Conservation (phyloP, 345 rosid species). For the Erysimum cheiranthoides region DNA sequence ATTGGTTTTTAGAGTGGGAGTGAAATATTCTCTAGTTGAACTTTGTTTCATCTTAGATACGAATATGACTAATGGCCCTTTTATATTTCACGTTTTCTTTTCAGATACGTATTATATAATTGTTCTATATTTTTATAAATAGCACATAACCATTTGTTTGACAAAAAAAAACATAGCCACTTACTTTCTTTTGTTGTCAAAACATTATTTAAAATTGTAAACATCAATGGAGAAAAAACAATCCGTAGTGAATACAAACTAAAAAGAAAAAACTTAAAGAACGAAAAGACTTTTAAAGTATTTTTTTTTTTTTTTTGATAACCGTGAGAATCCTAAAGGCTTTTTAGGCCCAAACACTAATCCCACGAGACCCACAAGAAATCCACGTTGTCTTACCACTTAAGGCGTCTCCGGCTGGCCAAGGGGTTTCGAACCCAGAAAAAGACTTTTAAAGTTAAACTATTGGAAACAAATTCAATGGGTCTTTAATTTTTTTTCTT, state of each 20-base stretch:
- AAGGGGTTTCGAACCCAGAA: no score
- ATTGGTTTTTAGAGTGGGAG: constrained; percentile 4
- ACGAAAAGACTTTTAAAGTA: neutral
- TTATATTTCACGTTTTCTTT: neutral
- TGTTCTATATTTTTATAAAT: no score
- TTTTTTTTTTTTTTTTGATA: no score
- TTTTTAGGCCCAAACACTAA: no score
- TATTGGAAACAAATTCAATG: neutral
- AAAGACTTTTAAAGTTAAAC: no score
- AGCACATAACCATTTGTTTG: no score
- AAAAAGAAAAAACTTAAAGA: neutral
- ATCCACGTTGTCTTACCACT: no score
- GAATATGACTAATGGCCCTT: neutral
- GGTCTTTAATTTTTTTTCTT: no score
- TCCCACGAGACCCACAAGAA: no score
- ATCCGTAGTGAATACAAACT: neutral
- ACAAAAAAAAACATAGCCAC: no score
- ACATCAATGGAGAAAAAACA: neutral
- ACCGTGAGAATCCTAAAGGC: no score
- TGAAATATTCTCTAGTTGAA: constrained; percentile 10
- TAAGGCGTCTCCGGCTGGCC: no score
- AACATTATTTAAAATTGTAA: neutral
- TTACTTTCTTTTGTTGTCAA: neutral
- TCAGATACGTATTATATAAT: neutral
- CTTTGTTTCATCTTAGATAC: constrained; percentile 12